Evolutionary conservation across 2,329 filamentous ascomycete species (phyloP).

Genomic region (Aspergillus ochraceoroseus): DNA sequence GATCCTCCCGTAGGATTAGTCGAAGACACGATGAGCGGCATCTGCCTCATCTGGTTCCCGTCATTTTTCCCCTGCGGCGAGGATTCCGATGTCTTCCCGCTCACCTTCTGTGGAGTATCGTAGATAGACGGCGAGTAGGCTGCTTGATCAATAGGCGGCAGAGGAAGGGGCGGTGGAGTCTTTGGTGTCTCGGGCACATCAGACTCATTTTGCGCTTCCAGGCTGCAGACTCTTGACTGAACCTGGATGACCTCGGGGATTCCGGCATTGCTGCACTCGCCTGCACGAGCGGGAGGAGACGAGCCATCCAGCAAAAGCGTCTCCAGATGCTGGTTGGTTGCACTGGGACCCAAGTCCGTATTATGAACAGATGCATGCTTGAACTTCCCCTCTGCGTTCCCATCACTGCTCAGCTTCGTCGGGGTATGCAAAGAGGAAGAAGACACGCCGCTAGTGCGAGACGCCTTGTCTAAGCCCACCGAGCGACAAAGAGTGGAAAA

Average conservation of each 20-base stretch:
- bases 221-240: conserved; percentile 12
- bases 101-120: conserved; percentile 1
- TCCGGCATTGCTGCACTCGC: conserved; percentile 15
- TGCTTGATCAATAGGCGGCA: background rate
- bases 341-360: conserved; percentile 1
- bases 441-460: conserved; percentile 9
- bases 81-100: background rate
- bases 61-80: conserved; percentile 2
- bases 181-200: background rate
- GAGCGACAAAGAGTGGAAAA: conserved; percentile 5
- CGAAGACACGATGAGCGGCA: conserved; percentile 17
- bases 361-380: conserved; percentile 8
- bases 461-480: conserved; percentile 2
- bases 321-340: conserved; percentile 7
- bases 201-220: conserved; percentile 12
- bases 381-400: background rate
- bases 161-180: conserved; percentile 4
- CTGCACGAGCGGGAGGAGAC: conserved; percentile 18
- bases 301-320: conserved; percentile 17
- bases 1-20: conserved; percentile 3
- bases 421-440: conserved; percentile 1
- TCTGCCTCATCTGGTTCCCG: background rate
- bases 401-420: background rate
- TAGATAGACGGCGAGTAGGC: conserved; percentile 13
- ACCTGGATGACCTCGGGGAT: conserved; percentile 14